phyloP scores from a whole-genome alignment of 768 basidiomycete genomes.

The Suillus brevipes region DNA sequence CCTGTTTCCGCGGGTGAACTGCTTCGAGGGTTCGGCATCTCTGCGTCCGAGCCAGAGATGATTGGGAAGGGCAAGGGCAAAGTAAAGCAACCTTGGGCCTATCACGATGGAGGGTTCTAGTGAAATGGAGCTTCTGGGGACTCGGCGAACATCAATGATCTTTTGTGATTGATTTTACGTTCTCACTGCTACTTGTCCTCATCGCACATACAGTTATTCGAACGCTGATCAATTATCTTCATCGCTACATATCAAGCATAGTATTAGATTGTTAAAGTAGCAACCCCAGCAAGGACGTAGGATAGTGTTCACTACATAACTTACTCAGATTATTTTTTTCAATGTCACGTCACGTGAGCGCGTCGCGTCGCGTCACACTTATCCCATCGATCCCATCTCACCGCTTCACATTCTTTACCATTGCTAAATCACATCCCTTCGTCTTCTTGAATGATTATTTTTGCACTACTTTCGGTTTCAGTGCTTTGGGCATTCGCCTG shows the following conservation, averaged over 20 bases:
- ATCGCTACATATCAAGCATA: conserved; percentile 33
- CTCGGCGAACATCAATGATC: conserved; percentile 3
- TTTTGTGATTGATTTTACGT: conserved; percentile 1
- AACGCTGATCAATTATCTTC: conserved; percentile 27
- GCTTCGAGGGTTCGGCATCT: conserved; percentile 21
- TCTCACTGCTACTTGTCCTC: not conserved
- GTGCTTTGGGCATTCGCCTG: conserved; percentile 10
- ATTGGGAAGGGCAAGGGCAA: conserved; percentile 69
- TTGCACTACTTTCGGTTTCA: conserved; percentile 11
- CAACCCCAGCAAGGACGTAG: conserved; percentile 25
- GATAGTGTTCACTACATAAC: conserved; percentile 9
- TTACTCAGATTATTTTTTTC: not conserved
- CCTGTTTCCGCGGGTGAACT: conserved; percentile 22
- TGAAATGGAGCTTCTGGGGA: not conserved
- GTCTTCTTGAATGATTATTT: conserved; percentile 1
- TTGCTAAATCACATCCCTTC: not conserved
- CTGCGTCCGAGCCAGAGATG: conserved; percentile 21
- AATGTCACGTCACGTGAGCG: conserved; percentile 24
- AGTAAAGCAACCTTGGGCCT: conserved; percentile 47
- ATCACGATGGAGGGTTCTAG: conserved; percentile 15
- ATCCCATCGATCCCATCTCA: not conserved
- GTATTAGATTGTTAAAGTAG: conserved; percentile 35
- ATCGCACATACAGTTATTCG: conserved; percentile 18
- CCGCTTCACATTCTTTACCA: not conserved
- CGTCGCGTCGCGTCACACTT: conserved; percentile 5